Evolutionary conservation across 257 asterid species (phyloP).

Genomic region (Nicotiana paniculata): DNA sequence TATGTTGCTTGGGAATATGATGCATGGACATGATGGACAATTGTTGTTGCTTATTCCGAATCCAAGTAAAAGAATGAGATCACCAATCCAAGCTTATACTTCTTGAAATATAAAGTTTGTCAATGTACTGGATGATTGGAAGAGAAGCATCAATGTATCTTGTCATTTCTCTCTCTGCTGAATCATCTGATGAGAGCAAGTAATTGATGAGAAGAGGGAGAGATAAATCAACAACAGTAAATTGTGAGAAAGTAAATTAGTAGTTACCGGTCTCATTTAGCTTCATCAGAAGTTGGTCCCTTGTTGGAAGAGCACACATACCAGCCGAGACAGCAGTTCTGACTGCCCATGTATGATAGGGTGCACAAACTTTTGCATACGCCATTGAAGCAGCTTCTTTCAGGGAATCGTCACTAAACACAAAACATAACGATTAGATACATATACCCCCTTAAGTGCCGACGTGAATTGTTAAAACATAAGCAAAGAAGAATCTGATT

Average conservation of each 20-base stretch:
- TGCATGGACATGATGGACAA: too few species aligned
- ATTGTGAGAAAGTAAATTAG: neutral
- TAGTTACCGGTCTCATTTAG: conserved; percentile 72
- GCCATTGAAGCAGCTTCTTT: conserved; percentile 83
- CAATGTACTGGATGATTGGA: conserved; percentile 78
- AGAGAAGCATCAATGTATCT: conserved; percentile 73
- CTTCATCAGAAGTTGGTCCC: conserved; percentile 73
- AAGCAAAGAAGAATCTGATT: too few species aligned
- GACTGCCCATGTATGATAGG: conserved; percentile 90
- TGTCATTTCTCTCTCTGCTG: conserved; percentile 71
- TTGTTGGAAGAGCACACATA: conserved; percentile 89
- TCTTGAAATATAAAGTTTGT: conserved; percentile 54
- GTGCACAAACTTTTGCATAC: conserved; percentile 79
- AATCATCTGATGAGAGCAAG: conserved; percentile 51
- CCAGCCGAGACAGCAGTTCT: conserved; percentile 96
- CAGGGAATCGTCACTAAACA: conserved; percentile 51
- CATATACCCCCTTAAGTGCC: too few species aligned
- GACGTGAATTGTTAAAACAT: too few species aligned
- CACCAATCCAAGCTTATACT: conserved; percentile 80
- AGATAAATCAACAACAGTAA: neutral
- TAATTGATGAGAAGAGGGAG: neutral
- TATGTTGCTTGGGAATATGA: too few species aligned
- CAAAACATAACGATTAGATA: neutral
- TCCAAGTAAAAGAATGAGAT: conserved; percentile 11
- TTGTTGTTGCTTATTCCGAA: neutral